Conservation (phyloP, 2,329 filamentous ascomycete species). For the Verticillium zaregamsianum region DNA sequence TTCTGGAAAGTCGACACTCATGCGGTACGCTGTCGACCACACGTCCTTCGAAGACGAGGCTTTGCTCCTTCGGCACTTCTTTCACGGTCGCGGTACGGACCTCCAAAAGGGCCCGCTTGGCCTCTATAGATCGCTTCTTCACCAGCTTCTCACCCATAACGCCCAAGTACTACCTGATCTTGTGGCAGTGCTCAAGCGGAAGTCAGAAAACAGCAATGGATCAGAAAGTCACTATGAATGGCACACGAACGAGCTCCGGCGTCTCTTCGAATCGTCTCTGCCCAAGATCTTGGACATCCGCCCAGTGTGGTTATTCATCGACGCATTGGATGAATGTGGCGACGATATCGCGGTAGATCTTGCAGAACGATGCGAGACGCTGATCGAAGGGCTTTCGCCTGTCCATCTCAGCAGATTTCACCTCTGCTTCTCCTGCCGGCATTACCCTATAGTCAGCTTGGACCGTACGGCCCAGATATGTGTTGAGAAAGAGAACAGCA, state of each 20-base stretch:
- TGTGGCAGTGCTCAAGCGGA: not conserved
- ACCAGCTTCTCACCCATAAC: constrained; percentile 34
- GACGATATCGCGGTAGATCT: constrained; percentile 16
- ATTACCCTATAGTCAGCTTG: constrained; percentile 22
- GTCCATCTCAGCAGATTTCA: constrained; percentile 12
- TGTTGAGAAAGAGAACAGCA: constrained; percentile 23
- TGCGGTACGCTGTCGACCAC: constrained; percentile 30
- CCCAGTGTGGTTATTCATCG: constrained; percentile 24
- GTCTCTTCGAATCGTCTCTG: constrained; percentile 12
- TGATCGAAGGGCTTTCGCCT: constrained; percentile 15
- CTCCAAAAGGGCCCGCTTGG: constrained; percentile 41
- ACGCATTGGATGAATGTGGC: constrained; percentile 30
- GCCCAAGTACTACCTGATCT: constrained; percentile 23
- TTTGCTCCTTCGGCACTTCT: constrained; percentile 37
- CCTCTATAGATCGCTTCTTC: constrained; percentile 45
- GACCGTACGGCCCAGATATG: constrained; percentile 16
- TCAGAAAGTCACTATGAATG: not conserved
- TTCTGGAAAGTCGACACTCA: constrained; percentile 40
- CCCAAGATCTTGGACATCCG: constrained; percentile 11
- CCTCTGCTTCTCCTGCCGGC: constrained; percentile 27
- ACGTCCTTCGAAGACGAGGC: not conserved
- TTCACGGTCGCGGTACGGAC: constrained; percentile 38
- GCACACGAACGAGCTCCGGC: not conserved
- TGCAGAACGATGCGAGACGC: constrained; percentile 13
- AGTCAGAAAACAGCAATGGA: not conserved